Evolutionary conservation across 2,329 filamentous ascomycete species (phyloP).

Genomic region (Fusarium tricinctum): DNA sequence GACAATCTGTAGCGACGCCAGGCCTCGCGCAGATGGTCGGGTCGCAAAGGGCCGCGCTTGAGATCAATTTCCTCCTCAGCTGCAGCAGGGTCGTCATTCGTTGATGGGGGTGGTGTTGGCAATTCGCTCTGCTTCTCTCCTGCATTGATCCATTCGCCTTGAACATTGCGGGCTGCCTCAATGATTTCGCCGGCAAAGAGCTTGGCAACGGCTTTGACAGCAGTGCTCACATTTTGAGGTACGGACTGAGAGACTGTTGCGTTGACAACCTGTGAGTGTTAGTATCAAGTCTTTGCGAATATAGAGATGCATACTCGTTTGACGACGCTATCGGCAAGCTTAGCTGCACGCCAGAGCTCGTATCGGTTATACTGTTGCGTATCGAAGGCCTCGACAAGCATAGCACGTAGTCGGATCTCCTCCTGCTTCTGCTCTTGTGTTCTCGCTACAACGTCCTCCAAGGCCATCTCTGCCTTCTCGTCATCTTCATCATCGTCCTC

Average conservation of each 20-base stretch:
- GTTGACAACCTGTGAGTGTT: constrained; percentile 73
- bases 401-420: constrained; percentile 68
- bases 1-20: constrained; percentile 75
- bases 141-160: constrained; percentile 77
- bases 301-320: constrained; percentile 67
- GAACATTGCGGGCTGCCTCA: constrained; percentile 77
- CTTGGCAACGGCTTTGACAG: constrained; percentile 82
- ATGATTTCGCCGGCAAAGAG: constrained; percentile 83
- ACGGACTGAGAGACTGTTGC: constrained; percentile 85
- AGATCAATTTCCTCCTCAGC: constrained; percentile 46
- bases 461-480: constrained; percentile 67
- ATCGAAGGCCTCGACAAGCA: constrained; percentile 76
- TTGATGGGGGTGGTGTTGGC: constrained; percentile 58
- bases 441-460: constrained; percentile 70
- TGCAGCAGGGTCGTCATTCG: constrained; percentile 51
- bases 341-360: constrained; percentile 77
- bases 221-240: constrained; percentile 78
- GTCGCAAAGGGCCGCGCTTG: constrained; percentile 72
- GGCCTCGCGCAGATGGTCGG: constrained; percentile 82
- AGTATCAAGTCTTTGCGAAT: background rate
- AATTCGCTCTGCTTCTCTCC: constrained; percentile 71
- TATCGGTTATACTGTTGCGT: constrained; percentile 77
- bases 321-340: constrained; percentile 76
- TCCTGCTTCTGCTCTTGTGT: constrained; percentile 78
- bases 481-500: constrained; percentile 71